A percentile compares a stretch with the other conserved stretches of the same genome.
Evolutionary conservation across 108 stramenopile species (phyloP).

Genomic region (Seminavis robusta): DNA sequence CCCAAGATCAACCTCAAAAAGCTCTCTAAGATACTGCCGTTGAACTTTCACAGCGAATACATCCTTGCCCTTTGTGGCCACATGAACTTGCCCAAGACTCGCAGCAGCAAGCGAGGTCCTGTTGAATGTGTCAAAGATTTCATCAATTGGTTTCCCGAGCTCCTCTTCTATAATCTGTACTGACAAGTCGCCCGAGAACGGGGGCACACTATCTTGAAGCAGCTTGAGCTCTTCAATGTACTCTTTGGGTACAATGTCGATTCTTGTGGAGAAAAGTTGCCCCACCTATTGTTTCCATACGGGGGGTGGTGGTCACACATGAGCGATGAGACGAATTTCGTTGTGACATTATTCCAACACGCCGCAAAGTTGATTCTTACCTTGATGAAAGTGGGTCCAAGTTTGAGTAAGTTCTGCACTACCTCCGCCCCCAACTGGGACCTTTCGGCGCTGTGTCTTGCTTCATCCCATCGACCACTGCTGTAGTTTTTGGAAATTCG

Average conservation of each 20-base stretch:
- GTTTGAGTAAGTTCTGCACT: constrained; percentile 87
- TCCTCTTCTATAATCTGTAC: constrained; percentile 87
- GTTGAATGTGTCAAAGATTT: constrained; percentile 85
- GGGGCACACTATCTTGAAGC: constrained; percentile 95
- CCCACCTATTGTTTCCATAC: constrained; percentile 76
- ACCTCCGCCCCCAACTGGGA: constrained; percentile 76
- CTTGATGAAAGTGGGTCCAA: constrained; percentile 95
- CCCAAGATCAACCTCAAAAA: constrained; percentile 94
- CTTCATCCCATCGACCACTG: constrained; percentile 70
- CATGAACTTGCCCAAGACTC: constrained; percentile 94
- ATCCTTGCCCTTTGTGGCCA: constrained; percentile 82
- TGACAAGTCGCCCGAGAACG: constrained; percentile 88
- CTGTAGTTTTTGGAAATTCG: constrained; percentile 67
- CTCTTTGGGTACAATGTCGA: constrained; percentile 94
- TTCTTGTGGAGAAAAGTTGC: constrained; percentile 93
- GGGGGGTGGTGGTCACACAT: too few species aligned
- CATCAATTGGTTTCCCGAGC: constrained; percentile 82
- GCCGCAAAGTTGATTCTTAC: too few species aligned
- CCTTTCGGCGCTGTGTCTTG: constrained; percentile 63
- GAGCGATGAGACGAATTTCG: too few species aligned
- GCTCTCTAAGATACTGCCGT: constrained; percentile 83
- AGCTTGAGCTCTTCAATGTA: constrained; percentile 90
- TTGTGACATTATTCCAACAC: too few species aligned
- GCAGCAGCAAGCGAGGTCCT: constrained; percentile 84
- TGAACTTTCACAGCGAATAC: constrained; percentile 93